These are phyloP conservation scores for Tremellales sp. DNA, from an alignment of 1,284 basidiomycete genomes.

Conservation along the genomic window DNA sequence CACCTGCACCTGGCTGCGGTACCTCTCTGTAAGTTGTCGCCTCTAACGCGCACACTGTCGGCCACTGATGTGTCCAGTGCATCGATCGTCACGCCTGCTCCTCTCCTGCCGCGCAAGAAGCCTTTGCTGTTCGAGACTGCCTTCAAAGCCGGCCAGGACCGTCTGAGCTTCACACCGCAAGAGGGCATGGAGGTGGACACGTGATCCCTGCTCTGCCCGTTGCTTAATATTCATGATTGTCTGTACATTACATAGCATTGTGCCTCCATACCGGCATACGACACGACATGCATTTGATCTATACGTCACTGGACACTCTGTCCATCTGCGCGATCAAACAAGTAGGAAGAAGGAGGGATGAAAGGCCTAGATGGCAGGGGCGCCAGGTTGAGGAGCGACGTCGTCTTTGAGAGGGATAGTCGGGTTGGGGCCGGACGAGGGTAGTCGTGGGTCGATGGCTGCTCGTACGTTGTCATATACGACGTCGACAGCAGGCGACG, in stretches of 20 bases:
- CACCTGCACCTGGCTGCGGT: constrained; percentile 90
- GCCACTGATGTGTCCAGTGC: constrained; percentile 52
- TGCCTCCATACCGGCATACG: too few species aligned
- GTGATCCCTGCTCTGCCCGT: too few species aligned
- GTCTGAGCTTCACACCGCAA: too few species aligned
- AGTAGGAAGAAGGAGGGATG: too few species aligned
- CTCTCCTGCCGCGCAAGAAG: constrained; percentile 55
- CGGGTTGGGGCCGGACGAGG: not conserved
- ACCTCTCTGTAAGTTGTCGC: constrained; percentile 82
- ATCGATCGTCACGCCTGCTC: constrained; percentile 57
- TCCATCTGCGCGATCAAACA: too few species aligned
- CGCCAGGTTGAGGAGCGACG: not conserved
- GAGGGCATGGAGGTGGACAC: too few species aligned
- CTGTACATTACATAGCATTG: too few species aligned
- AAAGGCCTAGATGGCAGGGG: not conserved
- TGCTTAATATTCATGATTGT: too few species aligned
- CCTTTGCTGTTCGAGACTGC: constrained; percentile 59
- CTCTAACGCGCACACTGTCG: too few species aligned
- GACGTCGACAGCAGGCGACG: constrained; percentile 65
- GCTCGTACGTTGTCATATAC: constrained; percentile 63
- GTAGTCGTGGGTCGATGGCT: constrained; percentile 52
- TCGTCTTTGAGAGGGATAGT: not conserved
- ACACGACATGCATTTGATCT: not conserved
- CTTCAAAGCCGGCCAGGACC: constrained; percentile 31
- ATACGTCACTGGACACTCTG: too few species aligned